Percentiles rank a stretch among this genome's conserved stretches.
These are phyloP conservation scores for Cryptococcus sp. DNA, from an alignment of 1,284 basidiomycete species.

Conservation along the genomic window DNA sequence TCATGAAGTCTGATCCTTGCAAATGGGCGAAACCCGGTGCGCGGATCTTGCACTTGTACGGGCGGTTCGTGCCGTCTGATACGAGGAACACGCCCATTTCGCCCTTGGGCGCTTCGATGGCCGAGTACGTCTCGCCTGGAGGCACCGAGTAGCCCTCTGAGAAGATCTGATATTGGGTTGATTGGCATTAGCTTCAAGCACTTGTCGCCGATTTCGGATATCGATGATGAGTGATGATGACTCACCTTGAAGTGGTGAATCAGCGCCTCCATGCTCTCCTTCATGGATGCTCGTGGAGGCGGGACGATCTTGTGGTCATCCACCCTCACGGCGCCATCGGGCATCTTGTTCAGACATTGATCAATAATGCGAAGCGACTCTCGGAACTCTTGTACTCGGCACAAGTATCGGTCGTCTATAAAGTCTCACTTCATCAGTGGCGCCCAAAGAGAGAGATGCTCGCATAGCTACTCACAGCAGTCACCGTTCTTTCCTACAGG, in stretches of 20 bases:
- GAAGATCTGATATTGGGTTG: slow-evolving; percentile 64
- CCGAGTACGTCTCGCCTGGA: slow-evolving; percentile 92
- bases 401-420: slow-evolving; percentile 70
- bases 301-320: slow-evolving; percentile 98
- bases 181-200: no score
- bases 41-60: slow-evolving; percentile 92
- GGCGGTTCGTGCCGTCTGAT: slow-evolving; percentile 87
- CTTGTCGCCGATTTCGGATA: neutral
- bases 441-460: neutral
- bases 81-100: slow-evolving; percentile 98
- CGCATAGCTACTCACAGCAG: slow-evolving; percentile 61
- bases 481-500: slow-evolving; percentile 96
- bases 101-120: slow-evolving; percentile 98
- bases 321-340: slow-evolving; percentile 86
- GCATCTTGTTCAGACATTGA: slow-evolving; percentile 97
- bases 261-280: slow-evolving; percentile 96
- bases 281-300: slow-evolving; percentile 97
- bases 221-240: slow-evolving; percentile 6
- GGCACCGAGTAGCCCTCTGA: slow-evolving; percentile 98
- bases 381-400: slow-evolving; percentile 97
- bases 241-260: slow-evolving; percentile 96
- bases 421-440: neutral
- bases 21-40: slow-evolving; percentile 92
- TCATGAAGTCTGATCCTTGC: slow-evolving; percentile 92
- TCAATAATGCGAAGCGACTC: slow-evolving; percentile 89